phyloP scores from a whole-genome alignment of 1,139 yeast genomes.

The Arxiozyma telluris region DNA sequence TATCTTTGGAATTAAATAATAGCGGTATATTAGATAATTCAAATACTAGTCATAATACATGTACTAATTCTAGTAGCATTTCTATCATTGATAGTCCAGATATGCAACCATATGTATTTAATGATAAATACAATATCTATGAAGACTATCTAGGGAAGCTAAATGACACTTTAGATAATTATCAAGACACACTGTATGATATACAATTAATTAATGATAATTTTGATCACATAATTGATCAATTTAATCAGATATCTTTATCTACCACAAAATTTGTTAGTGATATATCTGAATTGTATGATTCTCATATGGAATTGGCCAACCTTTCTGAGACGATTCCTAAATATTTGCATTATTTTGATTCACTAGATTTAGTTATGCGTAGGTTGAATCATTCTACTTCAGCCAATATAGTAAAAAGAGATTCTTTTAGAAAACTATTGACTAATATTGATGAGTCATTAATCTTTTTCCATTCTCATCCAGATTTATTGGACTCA shows the following conservation, averaged over 20 bases:
- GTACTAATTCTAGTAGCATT: not conserved
- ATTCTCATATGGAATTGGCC: constrained; percentile 41
- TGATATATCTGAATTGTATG: constrained; percentile 39
- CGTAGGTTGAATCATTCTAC: constrained; percentile 51
- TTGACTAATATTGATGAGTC: constrained; percentile 54
- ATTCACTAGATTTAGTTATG: constrained; percentile 61
- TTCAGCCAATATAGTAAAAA: constrained; percentile 48
- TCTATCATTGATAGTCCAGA: not conserved
- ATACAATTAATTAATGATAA: constrained; percentile 15
- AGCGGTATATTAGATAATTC: not conserved
- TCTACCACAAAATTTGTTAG: constrained; percentile 16
- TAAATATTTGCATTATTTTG: constrained; percentile 50
- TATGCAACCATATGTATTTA: not conserved
- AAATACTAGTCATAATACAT: not conserved
- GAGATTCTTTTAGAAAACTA: constrained; percentile 45
- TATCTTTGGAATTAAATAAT: constrained; percentile 11
- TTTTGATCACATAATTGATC: constrained; percentile 12
- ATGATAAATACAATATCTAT: constrained; percentile 12
- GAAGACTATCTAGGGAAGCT: constrained; percentile 16
- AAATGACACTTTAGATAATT: constrained; percentile 15
- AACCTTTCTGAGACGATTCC: constrained; percentile 43
- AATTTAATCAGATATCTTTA: constrained; percentile 15
- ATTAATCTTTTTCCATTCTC: constrained; percentile 39
- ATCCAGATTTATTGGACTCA: constrained; percentile 55
- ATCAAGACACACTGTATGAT: constrained; percentile 16